Percentiles rank a stretch among this genome's conserved stretches.
Evolutionary conservation across 768 basidiomycete species (phyloP).

Genomic region (Cystofilobasidium ferigula): DNA sequence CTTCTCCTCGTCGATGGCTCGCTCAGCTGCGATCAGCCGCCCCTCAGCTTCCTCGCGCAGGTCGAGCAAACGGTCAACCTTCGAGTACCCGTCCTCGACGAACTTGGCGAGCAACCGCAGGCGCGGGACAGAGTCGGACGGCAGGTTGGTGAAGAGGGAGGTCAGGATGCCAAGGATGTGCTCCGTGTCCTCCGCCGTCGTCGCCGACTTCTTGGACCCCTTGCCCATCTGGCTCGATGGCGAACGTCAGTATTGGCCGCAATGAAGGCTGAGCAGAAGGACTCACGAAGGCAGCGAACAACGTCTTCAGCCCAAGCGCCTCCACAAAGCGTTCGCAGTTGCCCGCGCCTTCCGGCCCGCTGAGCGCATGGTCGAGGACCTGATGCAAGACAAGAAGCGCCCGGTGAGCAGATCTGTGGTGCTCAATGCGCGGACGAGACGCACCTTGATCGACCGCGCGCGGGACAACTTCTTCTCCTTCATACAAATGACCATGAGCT

Average conservation of each 20-base stretch:
- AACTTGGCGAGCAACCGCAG: conserved; percentile 84
- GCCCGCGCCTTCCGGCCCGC: conserved; percentile 56
- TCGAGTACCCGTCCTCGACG: conserved; percentile 83
- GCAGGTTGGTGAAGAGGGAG: conserved; percentile 74
- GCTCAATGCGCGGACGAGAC: no score
- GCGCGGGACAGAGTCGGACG: conserved; percentile 68
- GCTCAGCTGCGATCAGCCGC: conserved; percentile 53
- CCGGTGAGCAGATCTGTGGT: no score
- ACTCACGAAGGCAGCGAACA: conserved; percentile 88
- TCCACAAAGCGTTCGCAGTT: conserved; percentile 80
- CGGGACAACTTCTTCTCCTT: conserved; percentile 74
- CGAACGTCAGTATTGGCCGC: background rate
- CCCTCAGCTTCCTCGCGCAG: conserved; percentile 59
- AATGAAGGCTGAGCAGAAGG: background rate
- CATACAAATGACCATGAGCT: conserved; percentile 97
- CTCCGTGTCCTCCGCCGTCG: conserved; percentile 60
- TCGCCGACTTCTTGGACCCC: conserved; percentile 18
- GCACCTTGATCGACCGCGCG: conserved; percentile 66
- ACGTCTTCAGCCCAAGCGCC: conserved; percentile 69
- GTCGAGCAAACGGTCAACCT: conserved; percentile 84
- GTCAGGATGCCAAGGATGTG: conserved; percentile 81
- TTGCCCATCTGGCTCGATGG: conserved; percentile 16
- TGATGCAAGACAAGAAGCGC: background rate
- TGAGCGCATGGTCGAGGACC: conserved; percentile 78
- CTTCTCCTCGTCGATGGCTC: conserved; percentile 58